phyloP scores from a whole-genome alignment of 805 yeast genomes.

The Teunomyces panamensis region DNA sequence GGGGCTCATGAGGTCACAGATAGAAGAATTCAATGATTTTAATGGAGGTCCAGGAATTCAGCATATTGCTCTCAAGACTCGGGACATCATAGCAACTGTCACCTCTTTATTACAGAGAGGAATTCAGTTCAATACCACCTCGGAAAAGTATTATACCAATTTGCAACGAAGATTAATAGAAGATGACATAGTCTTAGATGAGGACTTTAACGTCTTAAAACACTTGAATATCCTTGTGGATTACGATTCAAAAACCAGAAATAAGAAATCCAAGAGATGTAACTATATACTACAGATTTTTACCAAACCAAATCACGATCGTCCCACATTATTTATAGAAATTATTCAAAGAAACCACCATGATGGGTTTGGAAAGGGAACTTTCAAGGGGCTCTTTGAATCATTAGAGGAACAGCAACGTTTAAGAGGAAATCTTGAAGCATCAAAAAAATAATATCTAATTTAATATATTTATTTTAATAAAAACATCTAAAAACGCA shows the following conservation, averaged over 20 bases:
- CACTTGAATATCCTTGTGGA: slow-evolving; percentile 66
- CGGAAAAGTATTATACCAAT: slow-evolving; percentile 53
- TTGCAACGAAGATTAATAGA: slow-evolving; percentile 43
- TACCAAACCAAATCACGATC: slow-evolving; percentile 69
- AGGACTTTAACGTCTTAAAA: slow-evolving; percentile 49
- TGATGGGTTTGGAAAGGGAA: slow-evolving; percentile 87
- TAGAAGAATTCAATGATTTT: slow-evolving; percentile 76
- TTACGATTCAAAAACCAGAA: slow-evolving; percentile 55
- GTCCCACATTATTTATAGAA: slow-evolving; percentile 82
- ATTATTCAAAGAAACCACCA: slow-evolving; percentile 77
- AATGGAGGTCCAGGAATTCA: slow-evolving; percentile 83
- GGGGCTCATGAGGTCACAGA: slow-evolving; percentile 66
- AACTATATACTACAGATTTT: slow-evolving; percentile 82
- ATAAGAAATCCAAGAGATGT: slow-evolving; percentile 21
- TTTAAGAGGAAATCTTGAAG: slow-evolving; percentile 50
- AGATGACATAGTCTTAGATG: slow-evolving; percentile 47
- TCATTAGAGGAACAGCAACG: slow-evolving; percentile 76
- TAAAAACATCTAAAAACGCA: neutral
- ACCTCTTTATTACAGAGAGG: slow-evolving; percentile 56
- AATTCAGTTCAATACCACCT: slow-evolving; percentile 63
- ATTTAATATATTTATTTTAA: too few relatives aligned
- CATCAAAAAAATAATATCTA: neutral
- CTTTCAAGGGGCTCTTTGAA: slow-evolving; percentile 78
- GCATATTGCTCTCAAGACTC: slow-evolving; percentile 70
- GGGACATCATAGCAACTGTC: slow-evolving; percentile 59